Conservation (phyloP, 2,329 filamentous ascomycete species). For the Botryotinia globosa region DNA sequence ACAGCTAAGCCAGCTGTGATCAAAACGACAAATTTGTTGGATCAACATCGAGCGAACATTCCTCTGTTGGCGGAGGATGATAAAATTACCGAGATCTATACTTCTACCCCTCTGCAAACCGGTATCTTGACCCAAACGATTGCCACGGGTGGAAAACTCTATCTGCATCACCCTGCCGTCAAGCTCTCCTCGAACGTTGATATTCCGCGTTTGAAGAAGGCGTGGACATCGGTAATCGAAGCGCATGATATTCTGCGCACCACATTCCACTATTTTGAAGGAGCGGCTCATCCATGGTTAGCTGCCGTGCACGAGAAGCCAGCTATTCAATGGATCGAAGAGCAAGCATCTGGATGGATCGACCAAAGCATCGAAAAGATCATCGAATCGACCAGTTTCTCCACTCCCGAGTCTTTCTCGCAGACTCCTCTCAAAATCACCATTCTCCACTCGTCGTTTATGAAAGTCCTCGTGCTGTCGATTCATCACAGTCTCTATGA, state of each 20-base stretch:
- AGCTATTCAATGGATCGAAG: neutral
- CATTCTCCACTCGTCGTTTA: constrained; percentile 13
- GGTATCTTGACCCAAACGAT: constrained; percentile 40
- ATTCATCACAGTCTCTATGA: constrained; percentile 57
- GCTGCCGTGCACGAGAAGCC: constrained; percentile 26
- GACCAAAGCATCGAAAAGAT: constrained; percentile 1
- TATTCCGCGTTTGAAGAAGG: constrained; percentile 27
- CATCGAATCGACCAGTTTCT: neutral
- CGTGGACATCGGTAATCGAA: constrained; percentile 32
- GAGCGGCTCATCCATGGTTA: neutral
- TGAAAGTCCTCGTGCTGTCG: constrained; percentile 46
- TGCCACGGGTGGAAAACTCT: constrained; percentile 36
- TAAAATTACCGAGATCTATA: constrained; percentile 40
- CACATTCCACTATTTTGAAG: constrained; percentile 21
- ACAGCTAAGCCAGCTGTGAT: neutral
- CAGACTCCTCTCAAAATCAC: neutral
- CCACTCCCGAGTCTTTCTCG: constrained; percentile 21
- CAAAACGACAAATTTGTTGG: neutral
- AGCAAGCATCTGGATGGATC: neutral
- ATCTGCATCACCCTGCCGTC: constrained; percentile 35
- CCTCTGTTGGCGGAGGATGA: neutral
- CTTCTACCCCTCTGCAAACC: constrained; percentile 41
- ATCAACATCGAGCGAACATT: neutral
- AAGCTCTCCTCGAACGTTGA: constrained; percentile 27
- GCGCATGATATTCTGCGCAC: constrained; percentile 38